phyloP scores from a whole-genome alignment of 2,329 filamentous ascomycete species.

The Gaeumannomyces tritici region DNA sequence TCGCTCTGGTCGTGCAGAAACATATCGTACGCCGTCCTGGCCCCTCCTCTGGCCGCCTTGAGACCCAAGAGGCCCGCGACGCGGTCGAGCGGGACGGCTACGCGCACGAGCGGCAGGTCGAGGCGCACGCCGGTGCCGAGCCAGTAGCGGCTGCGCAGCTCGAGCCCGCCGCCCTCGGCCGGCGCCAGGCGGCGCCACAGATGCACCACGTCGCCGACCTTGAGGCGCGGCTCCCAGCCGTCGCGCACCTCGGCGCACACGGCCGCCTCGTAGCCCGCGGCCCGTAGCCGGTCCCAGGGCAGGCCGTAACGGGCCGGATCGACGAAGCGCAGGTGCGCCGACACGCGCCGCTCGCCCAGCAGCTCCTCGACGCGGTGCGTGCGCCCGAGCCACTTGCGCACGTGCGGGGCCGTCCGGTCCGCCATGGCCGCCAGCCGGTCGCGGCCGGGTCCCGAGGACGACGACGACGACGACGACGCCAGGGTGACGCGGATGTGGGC shows the following conservation, averaged over 20 bases:
- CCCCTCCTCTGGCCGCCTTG: constrained; percentile 7
- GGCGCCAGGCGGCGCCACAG: constrained; percentile 6
- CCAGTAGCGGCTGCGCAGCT: constrained; percentile 10
- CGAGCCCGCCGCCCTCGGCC: constrained; percentile 2
- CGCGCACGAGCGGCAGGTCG: background rate
- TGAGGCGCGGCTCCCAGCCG: constrained; percentile 6
- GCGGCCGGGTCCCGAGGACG: background rate
- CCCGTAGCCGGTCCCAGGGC: constrained; percentile 5
- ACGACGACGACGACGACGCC: background rate
- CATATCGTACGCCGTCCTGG: constrained; percentile 7
- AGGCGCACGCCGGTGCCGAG: constrained; percentile 7
- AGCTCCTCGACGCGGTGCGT: constrained; percentile 9
- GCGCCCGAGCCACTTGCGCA: constrained; percentile 9
- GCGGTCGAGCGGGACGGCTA: constrained; percentile 4
- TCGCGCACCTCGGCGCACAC: constrained; percentile 9
- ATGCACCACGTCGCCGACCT: constrained; percentile 9
- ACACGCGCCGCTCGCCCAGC: constrained; percentile 5
- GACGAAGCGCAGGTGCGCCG: constrained; percentile 8
- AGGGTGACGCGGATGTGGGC: constrained; percentile 5
- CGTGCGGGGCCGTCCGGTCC: constrained; percentile 4
- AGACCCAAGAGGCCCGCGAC: constrained; percentile 5
- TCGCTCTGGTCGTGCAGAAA: constrained; percentile 10
- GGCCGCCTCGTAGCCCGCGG: constrained; percentile 6
- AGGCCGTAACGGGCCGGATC: constrained; percentile 7
- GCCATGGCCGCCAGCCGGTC: background rate